Percentiles rank a stretch among this genome's conserved stretches.
phyloP scores from a whole-genome alignment of 495 filamentous ascomycete genomes.

The Podospora appendiculata region DNA sequence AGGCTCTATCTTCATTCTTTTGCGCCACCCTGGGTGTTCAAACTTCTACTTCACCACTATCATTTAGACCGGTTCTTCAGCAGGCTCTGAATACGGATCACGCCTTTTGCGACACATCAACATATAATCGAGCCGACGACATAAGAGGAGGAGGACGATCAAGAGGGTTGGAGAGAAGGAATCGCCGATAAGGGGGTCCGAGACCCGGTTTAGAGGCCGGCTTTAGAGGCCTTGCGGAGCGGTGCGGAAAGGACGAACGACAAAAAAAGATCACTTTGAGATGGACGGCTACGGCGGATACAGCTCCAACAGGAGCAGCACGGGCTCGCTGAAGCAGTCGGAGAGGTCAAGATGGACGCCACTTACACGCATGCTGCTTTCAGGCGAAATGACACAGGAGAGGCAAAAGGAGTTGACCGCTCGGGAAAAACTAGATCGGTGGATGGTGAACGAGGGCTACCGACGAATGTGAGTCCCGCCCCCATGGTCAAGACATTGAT shows the following conservation, averaged over 20 bases:
- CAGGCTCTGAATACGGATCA: slow-evolving; percentile 46
- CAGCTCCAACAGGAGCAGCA: slow-evolving; percentile 20
- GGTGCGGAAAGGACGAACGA: slow-evolving; percentile 4
- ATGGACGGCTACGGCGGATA: slow-evolving; percentile 35
- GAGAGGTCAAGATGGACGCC: slow-evolving; percentile 64
- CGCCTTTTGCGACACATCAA: slow-evolving; percentile 2
- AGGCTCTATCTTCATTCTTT: slow-evolving; percentile 38
- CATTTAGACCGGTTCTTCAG: slow-evolving; percentile 34
- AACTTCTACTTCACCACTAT: slow-evolving; percentile 23
- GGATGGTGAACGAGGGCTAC: slow-evolving; percentile 77
- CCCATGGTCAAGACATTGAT: not conserved
- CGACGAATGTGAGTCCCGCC: slow-evolving; percentile 52
- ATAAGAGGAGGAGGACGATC: slow-evolving; percentile 7
- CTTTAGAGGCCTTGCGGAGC: slow-evolving; percentile 6
- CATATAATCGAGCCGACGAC: slow-evolving; percentile 5
- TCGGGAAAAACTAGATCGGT: slow-evolving; percentile 45
- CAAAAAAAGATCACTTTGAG: slow-evolving; percentile 7
- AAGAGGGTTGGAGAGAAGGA: slow-evolving; percentile 10
- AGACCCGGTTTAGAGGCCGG: slow-evolving; percentile 4
- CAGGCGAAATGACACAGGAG: slow-evolving; percentile 61
- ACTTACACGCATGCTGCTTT: slow-evolving; percentile 59
- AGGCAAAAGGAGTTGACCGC: slow-evolving; percentile 50
- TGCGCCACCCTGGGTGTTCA: slow-evolving; percentile 16
- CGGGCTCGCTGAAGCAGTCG: slow-evolving; percentile 32
- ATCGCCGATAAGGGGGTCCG: slow-evolving; percentile 3